These are phyloP conservation scores for Nicotiana knightiana DNA, from an alignment of 257 asterid species.

Conservation along the genomic window DNA sequence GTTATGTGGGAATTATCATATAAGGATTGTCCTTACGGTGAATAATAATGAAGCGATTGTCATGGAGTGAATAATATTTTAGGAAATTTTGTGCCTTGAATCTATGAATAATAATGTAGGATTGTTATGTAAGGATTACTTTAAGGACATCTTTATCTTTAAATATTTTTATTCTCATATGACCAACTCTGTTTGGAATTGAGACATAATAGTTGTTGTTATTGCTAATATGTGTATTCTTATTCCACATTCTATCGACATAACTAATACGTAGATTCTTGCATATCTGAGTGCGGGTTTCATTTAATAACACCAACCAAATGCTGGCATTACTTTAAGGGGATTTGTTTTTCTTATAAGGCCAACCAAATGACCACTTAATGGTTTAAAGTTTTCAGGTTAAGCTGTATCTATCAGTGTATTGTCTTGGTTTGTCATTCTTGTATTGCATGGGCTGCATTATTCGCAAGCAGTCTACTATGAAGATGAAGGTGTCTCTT, in stretches of 20 bases:
- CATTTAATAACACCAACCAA: background rate
- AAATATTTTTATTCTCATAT: background rate
- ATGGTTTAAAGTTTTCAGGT: background rate
- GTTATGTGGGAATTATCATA: background rate
- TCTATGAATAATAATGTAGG: background rate
- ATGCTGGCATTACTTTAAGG: background rate
- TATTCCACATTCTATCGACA: background rate
- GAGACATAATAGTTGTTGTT: no score
- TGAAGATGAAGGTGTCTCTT: background rate
- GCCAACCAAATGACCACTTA: background rate
- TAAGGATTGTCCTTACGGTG: background rate
- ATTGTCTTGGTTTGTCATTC: background rate
- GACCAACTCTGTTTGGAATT: no score
- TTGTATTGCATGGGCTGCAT: slow-evolving; percentile 4
- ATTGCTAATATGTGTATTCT: background rate
- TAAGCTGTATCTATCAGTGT: background rate
- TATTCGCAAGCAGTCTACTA: background rate
- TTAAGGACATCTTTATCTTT: background rate
- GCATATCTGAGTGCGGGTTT: background rate
- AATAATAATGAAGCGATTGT: background rate
- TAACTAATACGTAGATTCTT: background rate
- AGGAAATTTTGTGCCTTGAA: background rate
- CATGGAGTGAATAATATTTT: background rate
- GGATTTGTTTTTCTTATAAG: background rate
- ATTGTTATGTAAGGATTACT: background rate